Evolutionary conservation across 225 moss, liverwort and hornwort species (phyloP), one percentile per base, ranked within the genome.

Genomic region (Thuidium tamariscinum): DNA sequence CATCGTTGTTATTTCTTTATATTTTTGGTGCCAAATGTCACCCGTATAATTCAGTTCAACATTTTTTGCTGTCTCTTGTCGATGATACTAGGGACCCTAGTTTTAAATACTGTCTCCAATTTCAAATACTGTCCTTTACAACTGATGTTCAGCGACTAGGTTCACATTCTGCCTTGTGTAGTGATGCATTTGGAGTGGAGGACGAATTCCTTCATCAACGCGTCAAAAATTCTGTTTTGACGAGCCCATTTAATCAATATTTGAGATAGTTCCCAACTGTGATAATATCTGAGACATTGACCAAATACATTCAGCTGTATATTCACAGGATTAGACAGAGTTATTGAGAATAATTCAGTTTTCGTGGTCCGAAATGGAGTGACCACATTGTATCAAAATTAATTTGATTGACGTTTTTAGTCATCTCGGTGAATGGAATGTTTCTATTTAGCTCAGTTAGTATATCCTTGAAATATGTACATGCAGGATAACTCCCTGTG

Each of bases 1-100:
- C 80, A 74, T 82, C 85, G 82, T 86, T 84, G 87, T 86, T 66
- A 51, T 77, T 83, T 75, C 0, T 34, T 73, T 79, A 19, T n/a
- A 86, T 82, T 89, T 93, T 92, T 92, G 88, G 92, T 92, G 90
- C 80, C 83, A 90, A 80, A 77, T 89, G 89, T 74, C 90, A 91
- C 92, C 93, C 82, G 62, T 85, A 80, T 87, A 84, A 80, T 83
- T 61, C 49, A 84, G 63, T 84, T 85, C 55, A 82, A 66, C 75
- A 88, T 75, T 89, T 88, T 85, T 89, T 36, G 30, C 79, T 29
- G 59, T 88, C 84, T 84, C 34, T 79, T 82, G 87, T 73, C 68
- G 42, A 78, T 78, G 56, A 44, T 68, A 46, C 56, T 46, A 79
- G 68, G 20, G 44, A 36, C 56, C 79, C 69, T n/a, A 85, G 46